Evolutionary conservation across 441 rosid genomes (phyloP), one percentile per base, ranked within the genome.

Genomic region (Adansonia grandidieri): DNA sequence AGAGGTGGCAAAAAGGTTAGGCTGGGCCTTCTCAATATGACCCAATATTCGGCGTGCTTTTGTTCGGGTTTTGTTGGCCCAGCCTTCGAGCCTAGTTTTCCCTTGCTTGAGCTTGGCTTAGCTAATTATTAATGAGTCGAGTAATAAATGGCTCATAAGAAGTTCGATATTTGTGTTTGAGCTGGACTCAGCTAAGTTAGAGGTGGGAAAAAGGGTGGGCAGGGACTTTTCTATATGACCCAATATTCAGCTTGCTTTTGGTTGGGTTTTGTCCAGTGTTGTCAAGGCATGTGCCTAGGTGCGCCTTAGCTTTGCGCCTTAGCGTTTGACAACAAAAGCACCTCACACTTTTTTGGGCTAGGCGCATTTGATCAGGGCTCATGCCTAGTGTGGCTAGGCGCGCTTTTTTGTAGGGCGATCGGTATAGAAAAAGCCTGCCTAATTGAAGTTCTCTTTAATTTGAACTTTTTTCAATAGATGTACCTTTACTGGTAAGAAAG

Each of bases 101-200:
- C 68, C 17, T 32, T 63, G 47, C 68, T 32, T 19, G 9, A 63
- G 68, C 47, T 63, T 32, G 20, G 19, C 68, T 32, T 19, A 28
- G 42, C 67, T 62, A 62, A 62, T 28, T 54, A 54, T 54, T 54
- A 54, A 54, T 54, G 58, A 54, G 58, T n/a, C 20, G 15, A 53
- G 58, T 53, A 53, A 53, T 53, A 53, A 54, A n/a, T 54, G 20
- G 19, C 58, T 54, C 20, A 54, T n/a, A 54, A n/a, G 58, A 54
- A 54, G 58, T 54, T 8, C 6, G n/a, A 54, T 54, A 54, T 1
- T 54, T 54, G 58, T 54, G n/a, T 2, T 54, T 2, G 6, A 15
- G 58, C 19, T 54, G 7, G 9, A 54, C 19, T 54, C 17, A 17
- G 58, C 58, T 54, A 54, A 54, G 20, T 6, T 54, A 54, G 58